Evolutionary conservation across 1,284 basidiomycete species (phyloP), one percentile per base, ranked within the genome.

Genomic region (Gymnopus androsaceus): DNA sequence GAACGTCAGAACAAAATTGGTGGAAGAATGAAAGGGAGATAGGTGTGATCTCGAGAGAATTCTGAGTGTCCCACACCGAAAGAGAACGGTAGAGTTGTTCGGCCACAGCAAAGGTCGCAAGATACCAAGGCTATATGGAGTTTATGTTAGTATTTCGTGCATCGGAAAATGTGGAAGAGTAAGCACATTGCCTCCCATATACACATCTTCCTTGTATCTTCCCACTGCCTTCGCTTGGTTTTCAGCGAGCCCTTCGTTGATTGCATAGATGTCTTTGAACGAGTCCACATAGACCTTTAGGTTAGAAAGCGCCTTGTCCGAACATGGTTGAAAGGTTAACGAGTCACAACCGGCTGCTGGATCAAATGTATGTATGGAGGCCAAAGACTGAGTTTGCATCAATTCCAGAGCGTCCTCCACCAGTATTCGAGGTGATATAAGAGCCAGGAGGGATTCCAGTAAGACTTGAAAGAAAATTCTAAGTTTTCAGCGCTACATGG

Each of bases 31-130:
- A 68, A 40, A 84, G 81, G 2, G 87, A 88, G 51, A 70, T 74
- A 11, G 72, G 64, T 1, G 85, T 87, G 50, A 88, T 71, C 0
- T 71, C 71, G 36, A 88, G 61, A 4, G 69, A 75, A 7, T 75
- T 76, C 62, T 78, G 74, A 0, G 65, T 63, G 25, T 80, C 73
- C 85, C 86, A 88, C 23, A 83, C 80, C 47, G 73, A 75, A 42
- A 87, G 71, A 1, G 87, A 77, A 38, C 85, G 79, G 57, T 88
- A 88, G 57, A 88, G 75, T 66, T 87, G 86, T 60, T 88, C 84
- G 2, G 86, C 82, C 3, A 82, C 84, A 8, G 83, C 85, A 44
- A 81, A 73, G 0, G 85, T 87, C 12, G 83, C 74, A 19, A 88
- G 72, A 62, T 87, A 88, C 87, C 86, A 88, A 0, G 87, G 85